These are phyloP conservation scores for Penicillium herquei DNA, from an alignment of 495 filamentous ascomycete genomes.

Conservation along the genomic window DNA sequence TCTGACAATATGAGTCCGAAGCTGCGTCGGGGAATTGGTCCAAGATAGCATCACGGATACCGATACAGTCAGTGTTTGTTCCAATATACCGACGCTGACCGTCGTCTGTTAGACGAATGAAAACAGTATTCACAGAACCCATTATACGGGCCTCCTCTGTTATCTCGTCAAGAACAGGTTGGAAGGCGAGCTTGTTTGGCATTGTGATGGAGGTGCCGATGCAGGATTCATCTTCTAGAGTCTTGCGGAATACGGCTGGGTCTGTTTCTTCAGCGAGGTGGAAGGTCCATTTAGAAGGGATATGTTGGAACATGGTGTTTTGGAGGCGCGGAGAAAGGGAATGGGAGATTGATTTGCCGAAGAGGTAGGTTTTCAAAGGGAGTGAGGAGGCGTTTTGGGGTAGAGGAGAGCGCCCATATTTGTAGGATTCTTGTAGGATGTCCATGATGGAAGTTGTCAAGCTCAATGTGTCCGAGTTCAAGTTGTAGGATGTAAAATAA, in stretches of 20 bases:
- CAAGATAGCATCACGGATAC: constrained; percentile 59
- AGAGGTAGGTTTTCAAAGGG: constrained; percentile 13
- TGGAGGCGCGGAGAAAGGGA: constrained; percentile 61
- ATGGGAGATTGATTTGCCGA: constrained; percentile 46
- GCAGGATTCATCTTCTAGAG: not conserved
- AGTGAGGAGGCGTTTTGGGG: not conserved
- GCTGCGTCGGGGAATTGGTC: constrained; percentile 42
- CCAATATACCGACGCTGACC: constrained; percentile 49
- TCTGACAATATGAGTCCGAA: constrained; percentile 25
- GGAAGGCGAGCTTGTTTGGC: constrained; percentile 62
- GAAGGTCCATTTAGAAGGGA: constrained; percentile 51
- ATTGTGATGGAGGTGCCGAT: constrained; percentile 61
- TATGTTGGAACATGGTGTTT: constrained; percentile 48
- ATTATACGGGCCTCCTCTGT: constrained; percentile 57
- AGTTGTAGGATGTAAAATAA: too few species aligned
- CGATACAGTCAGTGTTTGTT: constrained; percentile 65
- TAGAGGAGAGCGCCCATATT: not conserved
- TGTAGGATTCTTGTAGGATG: not conserved
- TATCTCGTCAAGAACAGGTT: constrained; percentile 54
- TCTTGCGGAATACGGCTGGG: not conserved
- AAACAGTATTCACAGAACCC: constrained; percentile 58
- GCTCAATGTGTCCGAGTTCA: not conserved
- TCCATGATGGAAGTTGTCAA: not conserved
- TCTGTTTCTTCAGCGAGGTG: constrained; percentile 46
- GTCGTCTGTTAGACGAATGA: constrained; percentile 30